These are phyloP conservation scores for Gastrolobium villosum DNA, from an alignment of 306 rosid genomes.

Conservation along the genomic window DNA sequence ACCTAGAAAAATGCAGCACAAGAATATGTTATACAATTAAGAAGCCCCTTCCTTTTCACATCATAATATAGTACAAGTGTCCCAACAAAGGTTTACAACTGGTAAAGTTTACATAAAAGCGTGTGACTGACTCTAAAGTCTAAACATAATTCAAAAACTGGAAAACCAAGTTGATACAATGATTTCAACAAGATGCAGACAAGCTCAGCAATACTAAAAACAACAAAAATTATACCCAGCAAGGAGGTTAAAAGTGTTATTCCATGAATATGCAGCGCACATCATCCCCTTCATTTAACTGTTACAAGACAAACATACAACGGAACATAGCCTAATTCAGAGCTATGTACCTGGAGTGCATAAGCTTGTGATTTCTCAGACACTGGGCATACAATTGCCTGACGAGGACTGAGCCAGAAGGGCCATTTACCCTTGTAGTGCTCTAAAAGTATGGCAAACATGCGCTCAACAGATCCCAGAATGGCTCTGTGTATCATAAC, in stretches of 20 bases:
- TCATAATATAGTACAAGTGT: conserved; percentile 22
- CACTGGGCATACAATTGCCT: conserved; percentile 92
- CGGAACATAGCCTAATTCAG: conserved; percentile 25
- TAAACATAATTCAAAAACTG: neutral
- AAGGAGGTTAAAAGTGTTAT: conserved; percentile 16
- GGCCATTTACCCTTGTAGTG: conserved; percentile 99
- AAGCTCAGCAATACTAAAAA: conserved; percentile 28
- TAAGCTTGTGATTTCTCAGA: conserved; percentile 88
- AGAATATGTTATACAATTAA: conserved; percentile 12
- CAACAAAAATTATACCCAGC: neutral
- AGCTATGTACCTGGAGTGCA: conserved; percentile 66
- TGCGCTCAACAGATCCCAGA: conserved; percentile 92
- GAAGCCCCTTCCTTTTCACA: conserved; percentile 8
- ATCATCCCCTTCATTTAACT: conserved; percentile 67
- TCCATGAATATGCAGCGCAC: conserved; percentile 31
- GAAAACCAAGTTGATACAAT: conserved; percentile 5
- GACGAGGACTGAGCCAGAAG: conserved; percentile 99
- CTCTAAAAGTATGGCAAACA: conserved; percentile 95
- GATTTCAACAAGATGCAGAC: conserved; percentile 21
- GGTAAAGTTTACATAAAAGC: neutral
- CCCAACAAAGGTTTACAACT: conserved; percentile 22
- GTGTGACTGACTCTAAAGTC: neutral
- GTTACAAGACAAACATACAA: conserved; percentile 29
- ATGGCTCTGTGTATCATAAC: conserved; percentile 98
- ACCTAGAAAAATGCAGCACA: conserved; percentile 64